These are phyloP conservation scores for Candida cerambycidarum DNA, from an alignment of 805 yeast species.

Conservation along the genomic window DNA sequence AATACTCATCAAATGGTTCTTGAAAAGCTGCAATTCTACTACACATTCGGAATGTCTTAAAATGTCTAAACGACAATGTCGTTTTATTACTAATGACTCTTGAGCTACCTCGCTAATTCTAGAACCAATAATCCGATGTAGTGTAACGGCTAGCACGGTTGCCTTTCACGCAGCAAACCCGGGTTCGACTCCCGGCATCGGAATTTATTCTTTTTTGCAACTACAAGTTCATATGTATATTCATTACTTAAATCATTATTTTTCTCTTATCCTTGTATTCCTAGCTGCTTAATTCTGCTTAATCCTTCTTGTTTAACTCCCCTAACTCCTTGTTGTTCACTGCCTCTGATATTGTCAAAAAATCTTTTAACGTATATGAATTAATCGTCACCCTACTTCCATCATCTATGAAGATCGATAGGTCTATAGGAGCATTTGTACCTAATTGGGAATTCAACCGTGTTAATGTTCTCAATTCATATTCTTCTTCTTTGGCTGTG, in stretches of 20 bases:
- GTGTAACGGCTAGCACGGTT: constrained; percentile 56
- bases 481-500: neutral
- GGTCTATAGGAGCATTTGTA: neutral
- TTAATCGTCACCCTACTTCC: neutral
- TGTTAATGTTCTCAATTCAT: constrained; percentile 1
- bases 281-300: no score
- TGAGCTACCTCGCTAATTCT: no score
- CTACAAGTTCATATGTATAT: neutral
- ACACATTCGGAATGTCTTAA: no score
- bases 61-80: no score
- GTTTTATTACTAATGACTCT: no score
- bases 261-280: no score
- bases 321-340: no score
- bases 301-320: no score
- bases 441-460: neutral
- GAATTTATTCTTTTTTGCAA: constrained; percentile 31
- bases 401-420: neutral
- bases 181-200: constrained; percentile 90
- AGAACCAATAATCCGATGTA: constrained; percentile 42
- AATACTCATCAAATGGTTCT: no score
- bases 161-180: constrained; percentile 58
- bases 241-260: no score
- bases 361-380: neutral
- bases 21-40: no score
- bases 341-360: neutral